A percentile compares a stretch with the other conserved stretches of the same genome.
Evolutionary conservation across 2,329 filamentous ascomycete genomes (phyloP).

Genomic region (Calonectria leucothoes): DNA sequence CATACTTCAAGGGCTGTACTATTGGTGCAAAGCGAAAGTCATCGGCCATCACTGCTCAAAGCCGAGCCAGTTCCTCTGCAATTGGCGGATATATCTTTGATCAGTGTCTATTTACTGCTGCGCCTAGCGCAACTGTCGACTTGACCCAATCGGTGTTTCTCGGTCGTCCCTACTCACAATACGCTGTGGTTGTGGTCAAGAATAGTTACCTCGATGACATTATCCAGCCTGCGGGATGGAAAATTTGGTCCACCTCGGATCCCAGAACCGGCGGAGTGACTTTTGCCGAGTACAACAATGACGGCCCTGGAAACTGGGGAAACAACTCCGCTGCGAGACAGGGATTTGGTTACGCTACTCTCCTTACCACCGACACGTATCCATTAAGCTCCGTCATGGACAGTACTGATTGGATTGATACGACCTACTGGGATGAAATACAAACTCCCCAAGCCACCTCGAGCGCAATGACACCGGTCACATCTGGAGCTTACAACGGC

Average conservation of each 20-base stretch:
- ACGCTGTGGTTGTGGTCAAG: slow-evolving; percentile 59
- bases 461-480: slow-evolving; percentile 23
- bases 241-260: slow-evolving; percentile 68
- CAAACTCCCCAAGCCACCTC: slow-evolving; percentile 33
- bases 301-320: slow-evolving; percentile 52
- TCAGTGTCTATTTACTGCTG: slow-evolving; percentile 41
- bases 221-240: slow-evolving; percentile 41
- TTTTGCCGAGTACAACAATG: slow-evolving; percentile 70
- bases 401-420: slow-evolving; percentile 40
- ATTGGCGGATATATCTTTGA: slow-evolving; percentile 47
- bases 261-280: slow-evolving; percentile 66
- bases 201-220: slow-evolving; percentile 56
- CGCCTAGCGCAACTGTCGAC: slow-evolving; percentile 33
- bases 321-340: slow-evolving; percentile 34
- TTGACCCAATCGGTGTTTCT: slow-evolving; percentile 54
- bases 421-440: slow-evolving; percentile 34
- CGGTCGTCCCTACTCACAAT: slow-evolving; percentile 58
- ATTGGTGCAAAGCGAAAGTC: slow-evolving; percentile 47
- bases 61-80: slow-evolving; percentile 37
- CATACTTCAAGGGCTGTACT: slow-evolving; percentile 50
- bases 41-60: slow-evolving; percentile 44
- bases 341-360: slow-evolving; percentile 32
- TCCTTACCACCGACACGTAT: slow-evolving; percentile 34
- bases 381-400: slow-evolving; percentile 32
- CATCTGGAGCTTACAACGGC: slow-evolving; percentile 50